phyloP scores from a whole-genome alignment of 2,329 filamentous ascomycete species.

The Fusarium camptoceras region DNA sequence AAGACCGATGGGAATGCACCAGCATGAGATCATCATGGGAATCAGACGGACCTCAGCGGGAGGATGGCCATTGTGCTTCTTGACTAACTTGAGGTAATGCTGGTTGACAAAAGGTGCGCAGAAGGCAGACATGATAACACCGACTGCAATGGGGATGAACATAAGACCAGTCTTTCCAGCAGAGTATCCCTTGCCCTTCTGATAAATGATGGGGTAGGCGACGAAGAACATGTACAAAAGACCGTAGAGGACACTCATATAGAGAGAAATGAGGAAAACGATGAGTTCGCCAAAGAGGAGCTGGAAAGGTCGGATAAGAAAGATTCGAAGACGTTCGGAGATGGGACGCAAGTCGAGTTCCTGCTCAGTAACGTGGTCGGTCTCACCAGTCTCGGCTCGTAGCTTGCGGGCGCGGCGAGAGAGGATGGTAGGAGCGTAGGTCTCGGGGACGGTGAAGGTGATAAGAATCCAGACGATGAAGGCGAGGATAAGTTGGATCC shows the following conservation, averaged over 20 bases:
- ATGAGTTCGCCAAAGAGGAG: conserved; percentile 87
- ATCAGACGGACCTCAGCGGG: conserved; percentile 83
- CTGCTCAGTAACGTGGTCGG: conserved; percentile 79
- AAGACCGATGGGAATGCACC: conserved; percentile 72
- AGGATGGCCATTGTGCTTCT: conserved; percentile 75
- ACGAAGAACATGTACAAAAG: conserved; percentile 83
- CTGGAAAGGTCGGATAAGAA: conserved; percentile 85
- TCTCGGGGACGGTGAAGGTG: conserved; percentile 90
- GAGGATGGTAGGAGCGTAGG: conserved; percentile 85
- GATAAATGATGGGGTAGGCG: conserved; percentile 77
- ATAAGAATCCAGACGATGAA: conserved; percentile 78
- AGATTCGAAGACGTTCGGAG: conserved; percentile 75
- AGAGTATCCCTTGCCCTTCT: conserved; percentile 81
- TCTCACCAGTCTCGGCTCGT: conserved; percentile 74
- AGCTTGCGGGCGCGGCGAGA: conserved; percentile 76
- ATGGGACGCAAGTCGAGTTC: conserved; percentile 81
- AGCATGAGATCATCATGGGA: conserved; percentile 84
- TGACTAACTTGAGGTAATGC: conserved; percentile 76
- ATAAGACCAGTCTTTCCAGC: conserved; percentile 82
- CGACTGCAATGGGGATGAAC: conserved; percentile 86
- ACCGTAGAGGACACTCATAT: conserved; percentile 86
- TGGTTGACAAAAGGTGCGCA: conserved; percentile 82
- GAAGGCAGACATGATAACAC: conserved; percentile 74
- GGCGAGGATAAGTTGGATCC: conserved; percentile 84
- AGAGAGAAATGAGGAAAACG: conserved; percentile 83